Conservation (phyloP, 2,329 filamentous ascomycete genomes). For the Aspergillus sp. region DNA sequence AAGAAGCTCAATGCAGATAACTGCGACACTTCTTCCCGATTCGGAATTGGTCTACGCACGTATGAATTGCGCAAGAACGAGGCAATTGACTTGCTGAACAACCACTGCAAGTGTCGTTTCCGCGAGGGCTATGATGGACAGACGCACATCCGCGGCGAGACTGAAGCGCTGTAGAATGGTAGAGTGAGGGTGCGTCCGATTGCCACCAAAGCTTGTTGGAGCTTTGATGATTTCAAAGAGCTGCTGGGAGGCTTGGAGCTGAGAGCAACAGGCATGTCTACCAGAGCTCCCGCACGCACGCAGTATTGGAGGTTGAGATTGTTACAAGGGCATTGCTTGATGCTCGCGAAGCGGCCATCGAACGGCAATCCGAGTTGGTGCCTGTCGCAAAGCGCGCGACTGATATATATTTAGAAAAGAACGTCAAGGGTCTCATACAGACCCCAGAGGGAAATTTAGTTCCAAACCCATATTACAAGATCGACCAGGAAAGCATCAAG, state of each 20-base stretch:
- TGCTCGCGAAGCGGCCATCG: constrained; percentile 32
- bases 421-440: constrained; percentile 22
- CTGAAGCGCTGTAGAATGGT: constrained; percentile 34
- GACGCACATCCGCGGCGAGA: constrained; percentile 38
- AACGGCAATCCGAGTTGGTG: constrained; percentile 40
- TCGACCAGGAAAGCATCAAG: constrained; percentile 36
- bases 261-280: constrained; percentile 33
- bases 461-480: constrained; percentile 27
- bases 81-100: constrained; percentile 39
- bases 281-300: constrained; percentile 42
- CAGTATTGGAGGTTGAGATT: constrained; percentile 39
- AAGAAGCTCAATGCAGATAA: constrained; percentile 16
- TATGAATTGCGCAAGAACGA: constrained; percentile 39
- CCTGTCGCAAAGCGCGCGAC: constrained; percentile 40
- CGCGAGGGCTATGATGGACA: constrained; percentile 37
- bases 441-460: constrained; percentile 27
- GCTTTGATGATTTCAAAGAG: constrained; percentile 25
- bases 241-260: constrained; percentile 24
- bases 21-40: not conserved
- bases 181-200: constrained; percentile 39
- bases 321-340: constrained; percentile 31
- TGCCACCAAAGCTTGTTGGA: constrained; percentile 22
- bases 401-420: constrained; percentile 36
- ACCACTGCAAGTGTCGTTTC: constrained; percentile 32
- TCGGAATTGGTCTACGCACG: constrained; percentile 35